Percentiles rank a stretch among this genome's conserved stretches.
Evolutionary conservation across 169 alveolate genomes (phyloP).

Genomic region (Plasmodium vivax): DNA sequence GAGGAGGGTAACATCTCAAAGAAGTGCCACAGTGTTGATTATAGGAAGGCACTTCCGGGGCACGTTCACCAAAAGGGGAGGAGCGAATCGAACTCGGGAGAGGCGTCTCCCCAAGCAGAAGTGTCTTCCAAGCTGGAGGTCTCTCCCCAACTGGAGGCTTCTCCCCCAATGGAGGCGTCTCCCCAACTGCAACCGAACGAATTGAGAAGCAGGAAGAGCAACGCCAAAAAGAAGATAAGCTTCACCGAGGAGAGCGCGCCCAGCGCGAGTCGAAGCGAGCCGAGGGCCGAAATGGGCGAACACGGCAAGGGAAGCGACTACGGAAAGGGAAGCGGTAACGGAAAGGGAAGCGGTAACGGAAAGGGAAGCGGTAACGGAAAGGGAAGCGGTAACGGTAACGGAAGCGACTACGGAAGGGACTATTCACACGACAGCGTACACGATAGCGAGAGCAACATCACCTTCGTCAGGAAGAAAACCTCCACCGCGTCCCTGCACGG

Average conservation of each 20-base stretch:
- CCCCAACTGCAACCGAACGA: neutral
- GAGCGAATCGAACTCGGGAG: neutral
- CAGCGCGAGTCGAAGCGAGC: neutral
- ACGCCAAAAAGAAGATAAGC: constrained; percentile 2
- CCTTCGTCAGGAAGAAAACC: neutral
- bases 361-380: neutral
- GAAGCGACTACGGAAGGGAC: neutral
- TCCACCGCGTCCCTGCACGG: neutral
- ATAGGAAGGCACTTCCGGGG: neutral
- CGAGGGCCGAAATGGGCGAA: neutral
- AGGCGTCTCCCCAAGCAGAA: neutral
- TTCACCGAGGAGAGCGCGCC: constrained; percentile 1
- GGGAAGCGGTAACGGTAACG: neutral
- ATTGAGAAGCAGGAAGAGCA: neutral
- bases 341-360: neutral
- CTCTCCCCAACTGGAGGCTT: no score
- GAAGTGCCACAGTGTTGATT: constrained; percentile 34
- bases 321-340: neutral
- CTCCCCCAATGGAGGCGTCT: no score
- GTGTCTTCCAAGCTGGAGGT: neutral
- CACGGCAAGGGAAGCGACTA: neutral
- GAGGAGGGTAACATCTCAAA: constrained; percentile 10
- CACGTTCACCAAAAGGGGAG: neutral
- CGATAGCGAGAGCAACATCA: neutral
- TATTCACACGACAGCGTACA: neutral